These are phyloP conservation scores for Polychytrium aggregatum DNA, from an alignment of 192 early-diverging fungal genomes.

Conservation along the genomic window DNA sequence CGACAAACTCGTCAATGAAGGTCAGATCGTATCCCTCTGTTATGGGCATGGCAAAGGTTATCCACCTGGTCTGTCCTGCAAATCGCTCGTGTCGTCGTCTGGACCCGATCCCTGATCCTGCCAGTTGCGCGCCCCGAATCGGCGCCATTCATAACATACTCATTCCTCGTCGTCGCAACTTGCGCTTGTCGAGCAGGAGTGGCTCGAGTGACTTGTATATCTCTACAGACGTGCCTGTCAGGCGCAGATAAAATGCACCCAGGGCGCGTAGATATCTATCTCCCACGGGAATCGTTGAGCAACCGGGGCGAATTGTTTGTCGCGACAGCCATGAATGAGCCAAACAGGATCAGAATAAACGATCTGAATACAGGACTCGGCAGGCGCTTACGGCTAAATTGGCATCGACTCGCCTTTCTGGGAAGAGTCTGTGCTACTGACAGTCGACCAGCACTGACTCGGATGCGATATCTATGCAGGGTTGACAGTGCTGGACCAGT, in stretches of 20 bases:
- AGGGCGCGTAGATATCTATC: constrained; percentile 85
- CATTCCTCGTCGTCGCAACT: constrained; percentile 49
- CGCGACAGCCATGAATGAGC: constrained; percentile 20
- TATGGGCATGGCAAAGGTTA: constrained; percentile 6
- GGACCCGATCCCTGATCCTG: neutral
- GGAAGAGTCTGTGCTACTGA: neutral
- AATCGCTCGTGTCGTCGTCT: neutral
- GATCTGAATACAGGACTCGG: neutral
- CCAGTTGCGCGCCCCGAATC: neutral
- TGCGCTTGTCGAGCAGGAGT: constrained; percentile 73
- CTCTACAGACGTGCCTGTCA: constrained; percentile 65
- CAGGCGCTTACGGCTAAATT: too few relatives aligned
- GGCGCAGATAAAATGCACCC: constrained; percentile 76
- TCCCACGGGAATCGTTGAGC: too few relatives aligned
- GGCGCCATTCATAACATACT: neutral
- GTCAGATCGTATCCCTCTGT: constrained; percentile 42
- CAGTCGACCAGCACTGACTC: neutral
- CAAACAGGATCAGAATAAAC: neutral
- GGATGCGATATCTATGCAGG: too few relatives aligned
- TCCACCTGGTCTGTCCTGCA: neutral
- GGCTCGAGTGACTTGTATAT: constrained; percentile 82
- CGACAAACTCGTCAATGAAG: constrained; percentile 86
- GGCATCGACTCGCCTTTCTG: too few relatives aligned
- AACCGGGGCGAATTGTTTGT: too few relatives aligned
- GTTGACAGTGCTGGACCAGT: too few relatives aligned